phyloP scores from a whole-genome alignment of 176 grass and related monocot genomes.

The Zoysia japonica region DNA sequence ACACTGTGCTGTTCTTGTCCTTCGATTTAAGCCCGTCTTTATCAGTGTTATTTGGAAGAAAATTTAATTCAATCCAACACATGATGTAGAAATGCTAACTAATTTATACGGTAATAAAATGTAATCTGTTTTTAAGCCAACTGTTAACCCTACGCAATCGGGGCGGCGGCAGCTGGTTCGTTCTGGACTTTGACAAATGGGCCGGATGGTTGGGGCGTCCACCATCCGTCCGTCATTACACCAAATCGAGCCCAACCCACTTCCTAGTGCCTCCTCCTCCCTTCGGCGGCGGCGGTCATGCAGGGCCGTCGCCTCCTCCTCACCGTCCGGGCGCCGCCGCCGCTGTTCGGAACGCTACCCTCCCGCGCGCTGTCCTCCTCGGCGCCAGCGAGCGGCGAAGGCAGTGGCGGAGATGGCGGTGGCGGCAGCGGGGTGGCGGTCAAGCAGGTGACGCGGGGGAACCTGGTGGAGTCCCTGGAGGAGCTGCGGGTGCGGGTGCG shows the following conservation, averaged over 20 bases:
- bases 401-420: not conserved
- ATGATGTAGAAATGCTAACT: too few species aligned
- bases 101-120: too few species aligned
- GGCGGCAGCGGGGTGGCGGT: slow-evolving; percentile 54
- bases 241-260: slow-evolving; percentile 29
- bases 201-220: not conserved
- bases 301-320: slow-evolving; percentile 35
- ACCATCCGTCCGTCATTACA: not conserved
- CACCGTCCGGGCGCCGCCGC: slow-evolving; percentile 37
- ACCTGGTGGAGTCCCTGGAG: slow-evolving; percentile 63
- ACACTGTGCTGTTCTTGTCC: not conserved
- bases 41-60: not conserved
- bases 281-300: slow-evolving; percentile 40
- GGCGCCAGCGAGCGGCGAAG: not conserved
- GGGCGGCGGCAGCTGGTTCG: not conserved
- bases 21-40: not conserved
- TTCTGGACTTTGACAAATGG: not conserved
- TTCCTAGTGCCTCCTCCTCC: not conserved
- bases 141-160: too few species aligned
- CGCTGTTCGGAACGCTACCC: slow-evolving; percentile 25
- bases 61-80: not conserved
- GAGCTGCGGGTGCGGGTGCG: slow-evolving; percentile 55
- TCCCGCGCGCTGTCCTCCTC: slow-evolving; percentile 37
- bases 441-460: slow-evolving; percentile 73
- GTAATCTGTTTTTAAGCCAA: too few species aligned